Evolutionary conservation across 1,284 basidiomycete species (phyloP), one percentile per base, ranked within the genome.

Genomic region (Trichosporon asahii): DNA sequence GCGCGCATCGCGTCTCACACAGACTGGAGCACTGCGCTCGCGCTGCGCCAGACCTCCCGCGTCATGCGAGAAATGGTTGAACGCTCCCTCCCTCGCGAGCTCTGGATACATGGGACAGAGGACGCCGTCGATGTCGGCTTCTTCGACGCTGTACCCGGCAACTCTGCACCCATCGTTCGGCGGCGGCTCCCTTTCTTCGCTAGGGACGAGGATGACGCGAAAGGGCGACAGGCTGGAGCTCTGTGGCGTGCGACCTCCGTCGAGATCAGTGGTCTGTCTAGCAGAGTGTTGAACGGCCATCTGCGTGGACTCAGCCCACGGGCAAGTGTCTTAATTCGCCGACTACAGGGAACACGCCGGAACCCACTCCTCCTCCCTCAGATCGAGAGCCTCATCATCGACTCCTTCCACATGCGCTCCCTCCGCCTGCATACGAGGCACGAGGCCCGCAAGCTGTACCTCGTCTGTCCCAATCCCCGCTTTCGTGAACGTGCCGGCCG

Each of bases 31-130:
- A 61, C 57, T 3, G 29, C 57, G 4, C 29, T 61, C 4, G 18
- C 57, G 7, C 57, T 61, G 57, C 57, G 57, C 6, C 14, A 27
- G 7, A 61, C 57, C 2, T 61, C 57, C 5, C 57, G 57, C 27
- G 27, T 61, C 15, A 61, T 61, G 57, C 27, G 57, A n/a, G 57
- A 61, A 31, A 61, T 61, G 57, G 57, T 61, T 15, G 29, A 61
- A 23, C 57, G 57, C 29, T 61, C 57, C 18, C 33, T 61, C 29
- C 57, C 27, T 3, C 57, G n/a, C 6, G 57, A 61, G 29, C 57
- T 61, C 2, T 61, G 57, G 57, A 15, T 61, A 8, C 27, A 61
- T 14, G 57, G 57, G 6, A 33, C 18, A 2, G 57, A 61, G 29
- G 15, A 31, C 57, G 18, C 12, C 3, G 57, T 61, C 7, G 27